Conservation (phyloP, 2,329 filamentous ascomycete species). For the Fusarium sp. region DNA sequence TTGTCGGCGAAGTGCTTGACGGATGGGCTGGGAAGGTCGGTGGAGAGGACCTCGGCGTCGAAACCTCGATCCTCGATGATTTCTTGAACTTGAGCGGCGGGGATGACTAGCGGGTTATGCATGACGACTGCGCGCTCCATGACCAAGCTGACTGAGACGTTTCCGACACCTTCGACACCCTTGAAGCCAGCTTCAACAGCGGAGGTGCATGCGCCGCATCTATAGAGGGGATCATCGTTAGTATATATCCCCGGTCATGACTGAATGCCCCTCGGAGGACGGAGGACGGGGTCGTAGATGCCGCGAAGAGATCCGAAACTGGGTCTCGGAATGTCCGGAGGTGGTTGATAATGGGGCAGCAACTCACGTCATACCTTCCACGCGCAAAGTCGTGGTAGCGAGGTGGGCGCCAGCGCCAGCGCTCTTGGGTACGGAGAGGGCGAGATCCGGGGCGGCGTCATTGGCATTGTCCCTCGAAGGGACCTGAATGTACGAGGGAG, state of each 20-base stretch:
- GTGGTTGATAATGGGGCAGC: conserved; percentile 17
- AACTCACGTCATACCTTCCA: conserved; percentile 87
- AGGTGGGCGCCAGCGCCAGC: conserved; percentile 69
- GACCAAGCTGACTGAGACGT: conserved; percentile 91
- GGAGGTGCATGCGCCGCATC: conserved; percentile 94
- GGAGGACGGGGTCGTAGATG: conserved; percentile 5
- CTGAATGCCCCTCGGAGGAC: conserved; percentile 5
- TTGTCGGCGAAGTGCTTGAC: conserved; percentile 57
- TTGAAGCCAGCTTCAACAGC: conserved; percentile 95
- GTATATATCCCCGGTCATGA: conserved; percentile 38
- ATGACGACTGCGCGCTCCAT: conserved; percentile 97
- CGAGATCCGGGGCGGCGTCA: conserved; percentile 35
- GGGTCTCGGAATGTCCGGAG: conserved; percentile 38
- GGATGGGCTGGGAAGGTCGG: conserved; percentile 76
- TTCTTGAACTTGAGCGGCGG: conserved; percentile 83
- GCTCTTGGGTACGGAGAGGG: conserved; percentile 52
- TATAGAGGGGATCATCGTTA: conserved; percentile 62
- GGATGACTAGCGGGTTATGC: conserved; percentile 83
- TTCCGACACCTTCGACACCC: conserved; percentile 83
- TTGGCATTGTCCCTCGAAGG: conserved; percentile 60
- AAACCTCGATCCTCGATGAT: conserved; percentile 95
- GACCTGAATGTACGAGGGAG: conserved; percentile 65
- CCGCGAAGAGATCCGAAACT: conserved; percentile 17
- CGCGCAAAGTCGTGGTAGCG: conserved; percentile 91
- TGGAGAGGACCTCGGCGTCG: conserved; percentile 89